Percentiles rank a stretch among this genome's conserved stretches.
These are phyloP conservation scores for Prinsepia uniflora DNA, from an alignment of 306 rosid species.

Conservation along the genomic window DNA sequence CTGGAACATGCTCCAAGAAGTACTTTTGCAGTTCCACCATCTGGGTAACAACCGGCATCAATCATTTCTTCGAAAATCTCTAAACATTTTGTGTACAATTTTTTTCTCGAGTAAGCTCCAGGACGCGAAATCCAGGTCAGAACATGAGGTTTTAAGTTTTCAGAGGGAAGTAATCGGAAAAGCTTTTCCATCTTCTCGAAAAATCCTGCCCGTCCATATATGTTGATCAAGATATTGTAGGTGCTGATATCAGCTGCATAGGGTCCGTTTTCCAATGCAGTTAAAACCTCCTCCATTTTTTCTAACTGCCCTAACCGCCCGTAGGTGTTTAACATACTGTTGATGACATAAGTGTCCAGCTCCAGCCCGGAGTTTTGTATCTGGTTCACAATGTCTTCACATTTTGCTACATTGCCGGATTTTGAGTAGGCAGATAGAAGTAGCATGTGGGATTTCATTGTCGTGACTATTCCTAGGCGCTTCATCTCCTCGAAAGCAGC, in stretches of 20 bases:
- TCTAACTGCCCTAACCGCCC: conserved; percentile 72
- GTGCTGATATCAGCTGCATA: conserved; percentile 66
- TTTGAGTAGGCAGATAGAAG: conserved; percentile 77
- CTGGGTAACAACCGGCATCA: conserved; percentile 88
- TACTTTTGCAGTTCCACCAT: conserved; percentile 84
- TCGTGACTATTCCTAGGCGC: conserved; percentile 75
- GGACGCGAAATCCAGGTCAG: conserved; percentile 92
- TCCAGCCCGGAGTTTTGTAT: conserved; percentile 64
- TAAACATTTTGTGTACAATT: conserved; percentile 64
- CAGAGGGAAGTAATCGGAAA: conserved; percentile 42
- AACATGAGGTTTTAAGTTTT: conserved; percentile 75
- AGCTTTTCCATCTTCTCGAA: conserved; percentile 68
- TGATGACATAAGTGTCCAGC: conserved; percentile 74
- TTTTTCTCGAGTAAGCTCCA: conserved; percentile 88
- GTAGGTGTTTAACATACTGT: conserved; percentile 78
- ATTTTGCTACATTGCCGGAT: conserved; percentile 58
- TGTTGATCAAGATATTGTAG: conserved; percentile 69
- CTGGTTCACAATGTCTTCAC: conserved; percentile 73
- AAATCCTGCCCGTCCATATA: conserved; percentile 81
- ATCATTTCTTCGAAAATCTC: conserved; percentile 91
- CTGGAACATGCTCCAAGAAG: conserved; percentile 76
- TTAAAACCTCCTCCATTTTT: conserved; percentile 72
- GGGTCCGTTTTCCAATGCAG: conserved; percentile 64
- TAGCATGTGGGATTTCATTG: conserved; percentile 94
- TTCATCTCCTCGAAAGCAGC: conserved; percentile 74